Conservation (phyloP, 1,284 basidiomycete species). For the Pterulicium gracile region DNA sequence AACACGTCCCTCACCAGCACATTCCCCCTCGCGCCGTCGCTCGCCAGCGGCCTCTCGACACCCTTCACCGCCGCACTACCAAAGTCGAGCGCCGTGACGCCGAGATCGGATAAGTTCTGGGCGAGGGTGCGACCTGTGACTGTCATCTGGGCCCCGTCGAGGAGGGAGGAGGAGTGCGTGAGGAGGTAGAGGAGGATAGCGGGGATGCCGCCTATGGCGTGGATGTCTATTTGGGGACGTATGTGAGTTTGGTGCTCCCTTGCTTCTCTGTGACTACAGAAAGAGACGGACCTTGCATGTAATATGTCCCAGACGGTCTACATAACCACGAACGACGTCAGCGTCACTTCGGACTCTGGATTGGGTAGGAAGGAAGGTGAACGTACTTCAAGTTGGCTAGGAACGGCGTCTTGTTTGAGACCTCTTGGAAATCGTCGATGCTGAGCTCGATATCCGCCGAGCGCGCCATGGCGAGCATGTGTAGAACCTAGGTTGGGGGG, state of each 20-base stretch:
- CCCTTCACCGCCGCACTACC: constrained; percentile 46
- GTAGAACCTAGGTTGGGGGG: constrained; percentile 53
- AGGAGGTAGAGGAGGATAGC: constrained; percentile 78
- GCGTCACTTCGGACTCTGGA: no score
- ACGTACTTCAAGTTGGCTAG: constrained; percentile 81
- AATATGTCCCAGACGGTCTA: constrained; percentile 87
- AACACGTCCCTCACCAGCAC: constrained; percentile 70
- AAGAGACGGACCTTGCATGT: constrained; percentile 79
- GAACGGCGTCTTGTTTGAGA: constrained; percentile 87
- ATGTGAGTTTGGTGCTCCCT: not conserved
- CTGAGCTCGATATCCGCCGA: constrained; percentile 80
- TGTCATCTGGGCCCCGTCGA: constrained; percentile 86
- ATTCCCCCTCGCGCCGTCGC: constrained; percentile 62
- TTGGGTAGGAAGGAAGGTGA: constrained; percentile 4
- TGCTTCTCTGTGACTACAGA: no score
- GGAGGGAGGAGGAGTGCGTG: constrained; percentile 74
- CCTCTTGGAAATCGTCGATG: constrained; percentile 89
- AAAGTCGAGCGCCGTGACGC: constrained; percentile 68
- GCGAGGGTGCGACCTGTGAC: constrained; percentile 92
- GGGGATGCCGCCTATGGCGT: constrained; percentile 86
- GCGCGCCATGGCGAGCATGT: constrained; percentile 89
- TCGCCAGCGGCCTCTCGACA: constrained; percentile 83
- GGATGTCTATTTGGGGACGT: constrained; percentile 31
- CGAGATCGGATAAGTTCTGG: constrained; percentile 70
- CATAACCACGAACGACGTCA: no score